Evolutionary conservation across 495 filamentous ascomycete genomes (phyloP), one percentile per base, ranked within the genome.

Genomic region (Hypoxylon crocopeplum): DNA sequence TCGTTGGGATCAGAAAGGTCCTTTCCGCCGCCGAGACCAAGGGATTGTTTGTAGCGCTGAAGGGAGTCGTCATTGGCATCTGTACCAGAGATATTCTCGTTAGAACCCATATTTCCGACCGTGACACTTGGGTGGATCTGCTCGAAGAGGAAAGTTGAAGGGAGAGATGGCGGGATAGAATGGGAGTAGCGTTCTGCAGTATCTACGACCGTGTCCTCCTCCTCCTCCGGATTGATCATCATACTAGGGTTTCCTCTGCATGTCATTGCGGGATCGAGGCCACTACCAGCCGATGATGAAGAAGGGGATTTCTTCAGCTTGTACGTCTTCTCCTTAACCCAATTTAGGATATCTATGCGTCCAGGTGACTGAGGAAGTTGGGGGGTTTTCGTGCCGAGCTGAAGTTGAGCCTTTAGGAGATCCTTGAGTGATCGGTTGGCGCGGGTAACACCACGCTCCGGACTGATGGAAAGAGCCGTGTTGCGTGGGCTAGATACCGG

Each of bases 41-140:
- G 85, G 2, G 94, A 97, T 66, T 91, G 86, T 80, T 98, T 98
- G 90, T 94, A 98, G 59, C 93, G 89, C 73, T 93, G 88, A 68
- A 98, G 86, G 56, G 93, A 92, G 72, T 98, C 93, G 75, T 98
- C 94, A 62, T 88, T 72, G 49, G 79, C 80, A 73, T 87, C 84
- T 86, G 64, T 20, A 36, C 32, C 21, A 56, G 21, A 36, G 10
- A 30, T 54, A 37, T 69, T 69, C 47, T 32, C 51, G 56, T 66
- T 55, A 69, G 63, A 54, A 8, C 11, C 30, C 21, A 36, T 17
- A 7, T 24, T 55, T 40, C n/a, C 39, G 49, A 50, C 29, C 11
- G 34, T 48, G 41, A 17, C 8, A 16, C 22, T 7, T 25, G 39
- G n/a, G 11, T 45, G 46, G 30, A 21, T 29, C 20, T 58, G 32